These are phyloP conservation scores for Cryptococcus wingfieldii DNA, from an alignment of 1,284 basidiomycete genomes.

Conservation along the genomic window DNA sequence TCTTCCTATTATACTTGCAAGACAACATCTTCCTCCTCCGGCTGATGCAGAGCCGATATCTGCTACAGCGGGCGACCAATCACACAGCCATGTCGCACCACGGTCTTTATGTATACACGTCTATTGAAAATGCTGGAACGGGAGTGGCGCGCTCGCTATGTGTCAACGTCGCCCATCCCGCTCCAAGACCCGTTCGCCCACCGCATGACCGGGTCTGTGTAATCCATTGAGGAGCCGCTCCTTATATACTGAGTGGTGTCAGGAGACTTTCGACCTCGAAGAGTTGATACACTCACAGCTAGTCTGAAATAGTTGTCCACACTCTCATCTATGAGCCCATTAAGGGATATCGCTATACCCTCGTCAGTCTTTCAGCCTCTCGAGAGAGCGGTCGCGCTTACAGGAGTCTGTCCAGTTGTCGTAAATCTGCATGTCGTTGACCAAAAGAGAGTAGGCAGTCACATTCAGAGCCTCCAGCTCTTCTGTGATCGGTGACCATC, in stretches of 20 bases:
- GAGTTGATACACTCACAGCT: slow-evolving; percentile 25
- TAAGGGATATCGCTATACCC: slow-evolving; percentile 11
- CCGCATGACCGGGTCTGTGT: slow-evolving; percentile 19
- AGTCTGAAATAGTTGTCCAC: slow-evolving; percentile 33
- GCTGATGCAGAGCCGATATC: too few species aligned
- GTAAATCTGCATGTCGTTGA: slow-evolving; percentile 29
- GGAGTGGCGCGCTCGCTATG: too few species aligned
- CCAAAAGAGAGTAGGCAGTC: slow-evolving; percentile 19
- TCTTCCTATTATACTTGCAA: too few species aligned
- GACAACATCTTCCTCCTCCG: too few species aligned
- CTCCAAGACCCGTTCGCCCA: slow-evolving; percentile 10
- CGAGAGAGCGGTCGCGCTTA: slow-evolving; percentile 2
- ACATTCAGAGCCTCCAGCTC: slow-evolving; percentile 15
- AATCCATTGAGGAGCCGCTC: slow-evolving; percentile 31
- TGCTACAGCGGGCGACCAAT: too few species aligned
- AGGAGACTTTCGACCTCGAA: neutral
- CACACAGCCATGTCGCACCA: too few species aligned
- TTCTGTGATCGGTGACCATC: slow-evolving; percentile 15
- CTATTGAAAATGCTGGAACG: too few species aligned
- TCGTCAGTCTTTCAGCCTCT: neutral
- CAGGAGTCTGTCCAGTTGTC: slow-evolving; percentile 13
- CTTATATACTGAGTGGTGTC: slow-evolving; percentile 17
- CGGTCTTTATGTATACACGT: too few species aligned
- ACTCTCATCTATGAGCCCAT: slow-evolving; percentile 1
- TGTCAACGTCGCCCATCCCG: neutral